Evolutionary conservation across 2,329 filamentous ascomycete species (phyloP).

Genomic region (Elsinoe batatas): DNA sequence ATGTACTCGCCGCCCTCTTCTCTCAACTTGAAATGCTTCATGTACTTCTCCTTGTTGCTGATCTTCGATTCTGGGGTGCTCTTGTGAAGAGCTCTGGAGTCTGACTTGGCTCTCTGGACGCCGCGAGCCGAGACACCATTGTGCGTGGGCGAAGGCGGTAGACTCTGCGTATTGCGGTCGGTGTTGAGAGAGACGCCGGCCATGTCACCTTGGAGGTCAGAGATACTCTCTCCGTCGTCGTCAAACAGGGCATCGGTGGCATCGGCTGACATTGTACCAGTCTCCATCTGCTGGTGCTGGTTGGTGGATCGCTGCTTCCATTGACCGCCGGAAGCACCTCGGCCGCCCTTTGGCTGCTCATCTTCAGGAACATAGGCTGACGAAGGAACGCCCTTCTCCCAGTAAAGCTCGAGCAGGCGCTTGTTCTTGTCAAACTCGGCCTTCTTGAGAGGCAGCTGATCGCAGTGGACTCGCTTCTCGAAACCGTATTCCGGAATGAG

Average conservation of each 20-base stretch:
- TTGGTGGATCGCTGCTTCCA: slow-evolving; percentile 80
- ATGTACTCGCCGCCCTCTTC: slow-evolving; percentile 95
- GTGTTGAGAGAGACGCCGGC: slow-evolving; percentile 73
- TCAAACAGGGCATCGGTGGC: slow-evolving; percentile 94
- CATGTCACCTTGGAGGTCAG: slow-evolving; percentile 75
- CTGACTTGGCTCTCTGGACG: slow-evolving; percentile 82
- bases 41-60: slow-evolving; percentile 92
- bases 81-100: slow-evolving; percentile 73
- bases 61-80: slow-evolving; percentile 67
- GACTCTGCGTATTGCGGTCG: slow-evolving; percentile 88
- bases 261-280: slow-evolving; percentile 84
- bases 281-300: slow-evolving; percentile 86
- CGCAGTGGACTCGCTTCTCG: slow-evolving; percentile 97
- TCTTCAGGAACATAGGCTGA: slow-evolving; percentile 95
- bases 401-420: slow-evolving; percentile 89
- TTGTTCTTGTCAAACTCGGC: slow-evolving; percentile 98
- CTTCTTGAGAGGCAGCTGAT: slow-evolving; percentile 95
- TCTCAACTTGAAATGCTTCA: slow-evolving; percentile 77
- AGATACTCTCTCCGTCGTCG: slow-evolving; percentile 78
- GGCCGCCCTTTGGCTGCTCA: slow-evolving; percentile 78
- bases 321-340: slow-evolving; percentile 60
- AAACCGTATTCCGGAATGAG: slow-evolving; percentile 97
- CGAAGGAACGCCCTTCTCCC: slow-evolving; percentile 98
- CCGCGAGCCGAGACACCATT: slow-evolving; percentile 56
- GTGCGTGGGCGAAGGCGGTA: slow-evolving; percentile 80